Base-by-base conservation (phyloP, 768 basidiomycete genomes). In the Boletus reticuloceps region DNA sequence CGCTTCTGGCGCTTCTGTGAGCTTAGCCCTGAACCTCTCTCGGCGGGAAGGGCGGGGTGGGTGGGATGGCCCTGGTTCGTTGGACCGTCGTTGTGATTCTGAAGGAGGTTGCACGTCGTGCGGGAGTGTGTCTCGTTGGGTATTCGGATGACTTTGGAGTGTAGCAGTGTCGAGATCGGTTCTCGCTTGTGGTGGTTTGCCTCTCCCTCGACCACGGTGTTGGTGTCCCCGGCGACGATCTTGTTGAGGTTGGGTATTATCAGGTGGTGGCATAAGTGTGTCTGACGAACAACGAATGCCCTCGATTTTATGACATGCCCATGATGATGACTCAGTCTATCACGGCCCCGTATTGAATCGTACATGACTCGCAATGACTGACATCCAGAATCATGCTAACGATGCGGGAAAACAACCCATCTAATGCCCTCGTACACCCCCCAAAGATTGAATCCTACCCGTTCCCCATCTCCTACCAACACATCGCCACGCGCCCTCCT, bases 381-480 rank as follows among this genome's bases (percentile, higher is more conserved):
- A 8, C 13, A 6, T 25, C 2, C n/a, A n/a, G n/a, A n/a, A n/a
- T n/a, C n/a, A n/a, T n/a, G n/a, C 80, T 47, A 68, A 17, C 76
- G 74, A 59, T 75, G 77, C 54, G 79, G 74, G 62, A 79, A 84
- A 17, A 82, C 14, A 12, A 79, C 56, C 83, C 82, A 84, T 56
- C 69, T 72, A 20, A 82, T 42, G 31, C 74, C 74, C 61, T 84
- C 78, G 50, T 75, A 82, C 20, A 80, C 17, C 20, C 60, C 66
- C 1, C 54, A 48, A 10, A 73, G 19, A 34, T 61, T 60, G 34
- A 62, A 25, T 16, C 57, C 49, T 25, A 53, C 50, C 32, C 25
- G 53, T 32, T 59, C 59, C 27, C 53, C 61, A n/a, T 65, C 58
- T 44, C 54, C 63, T 29, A 9, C 51, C 55, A 63, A 38, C 46